Conservation (phyloP, 2,329 filamentous ascomycete genomes). For the Penicillium sp. region DNA sequence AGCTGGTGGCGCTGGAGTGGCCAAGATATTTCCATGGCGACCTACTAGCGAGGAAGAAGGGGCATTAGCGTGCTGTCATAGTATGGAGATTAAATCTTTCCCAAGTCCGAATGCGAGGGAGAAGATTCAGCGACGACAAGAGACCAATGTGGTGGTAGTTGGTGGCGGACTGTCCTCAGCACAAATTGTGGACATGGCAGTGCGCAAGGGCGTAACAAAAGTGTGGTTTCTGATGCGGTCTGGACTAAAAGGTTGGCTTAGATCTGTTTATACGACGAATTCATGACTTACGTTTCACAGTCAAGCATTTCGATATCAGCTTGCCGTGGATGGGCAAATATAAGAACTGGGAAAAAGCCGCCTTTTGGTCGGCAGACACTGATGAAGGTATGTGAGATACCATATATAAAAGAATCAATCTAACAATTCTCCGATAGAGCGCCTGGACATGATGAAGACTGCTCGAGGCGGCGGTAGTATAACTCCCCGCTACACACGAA, state of each 20-base stretch:
- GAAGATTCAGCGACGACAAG: conserved; percentile 47
- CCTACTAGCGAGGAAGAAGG: conserved; percentile 38
- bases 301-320: conserved; percentile 74
- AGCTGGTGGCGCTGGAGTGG: conserved; percentile 59
- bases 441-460: conserved; percentile 57
- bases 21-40: conserved; percentile 47
- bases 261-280: neutral
- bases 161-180: conserved; percentile 72
- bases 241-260: conserved; percentile 39
- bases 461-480: conserved; percentile 73
- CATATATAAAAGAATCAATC: no score
- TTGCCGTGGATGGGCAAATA: conserved; percentile 78
- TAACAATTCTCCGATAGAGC: no score
- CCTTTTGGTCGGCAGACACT: conserved; percentile 69
- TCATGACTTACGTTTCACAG: conserved; percentile 21
- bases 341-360: conserved; percentile 67
- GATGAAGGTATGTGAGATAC: conserved; percentile 47
- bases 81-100: conserved; percentile 56
- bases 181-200: conserved; percentile 62
- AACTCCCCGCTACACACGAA: conserved; percentile 61
- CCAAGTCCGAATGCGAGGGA: conserved; percentile 49
- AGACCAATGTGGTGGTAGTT: conserved; percentile 63
- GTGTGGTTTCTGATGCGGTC: conserved; percentile 66
- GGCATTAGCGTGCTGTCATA: conserved; percentile 53
- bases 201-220: conserved; percentile 59